Conservation (phyloP, 192 early-diverging fungal species). For the Allomyces javanicus region DNA sequence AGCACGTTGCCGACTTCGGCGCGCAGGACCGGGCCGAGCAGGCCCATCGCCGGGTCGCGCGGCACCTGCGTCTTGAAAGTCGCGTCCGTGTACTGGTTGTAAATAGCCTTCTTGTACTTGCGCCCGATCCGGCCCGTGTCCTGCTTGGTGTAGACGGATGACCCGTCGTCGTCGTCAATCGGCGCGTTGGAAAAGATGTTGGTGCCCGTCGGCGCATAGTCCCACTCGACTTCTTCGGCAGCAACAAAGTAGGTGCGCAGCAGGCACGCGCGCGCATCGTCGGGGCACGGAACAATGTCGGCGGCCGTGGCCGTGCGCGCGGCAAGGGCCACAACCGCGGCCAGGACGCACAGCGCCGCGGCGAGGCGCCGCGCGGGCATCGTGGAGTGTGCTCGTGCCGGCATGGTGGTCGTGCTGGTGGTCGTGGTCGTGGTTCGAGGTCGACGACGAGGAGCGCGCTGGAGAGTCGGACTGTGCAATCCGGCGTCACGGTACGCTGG, state of each 20-base stretch:
- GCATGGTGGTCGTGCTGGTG: too few species aligned
- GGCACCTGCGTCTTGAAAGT: slow-evolving; percentile 8
- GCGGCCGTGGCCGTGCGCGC: too few species aligned
- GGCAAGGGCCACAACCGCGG: too few species aligned
- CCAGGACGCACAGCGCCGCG: too few species aligned
- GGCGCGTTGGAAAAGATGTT: slow-evolving; percentile 15
- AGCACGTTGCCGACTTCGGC: slow-evolving; percentile 17
- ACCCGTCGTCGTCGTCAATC: slow-evolving; percentile 3
- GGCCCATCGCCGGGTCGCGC: slow-evolving; percentile 8
- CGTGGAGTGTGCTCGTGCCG: too few species aligned
- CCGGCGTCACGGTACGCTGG: too few species aligned
- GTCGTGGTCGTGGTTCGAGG: too few species aligned
- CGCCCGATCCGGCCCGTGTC: slow-evolving; percentile 13
- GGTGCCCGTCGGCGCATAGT: slow-evolving; percentile 19
- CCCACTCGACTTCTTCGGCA: slow-evolving; percentile 20
- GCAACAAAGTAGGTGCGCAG: slow-evolving; percentile 17
- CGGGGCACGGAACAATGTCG: too few species aligned
- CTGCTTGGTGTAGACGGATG: slow-evolving; percentile 12
- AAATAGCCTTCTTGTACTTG: slow-evolving; percentile 16
- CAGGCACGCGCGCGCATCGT: slow-evolving; percentile 2
- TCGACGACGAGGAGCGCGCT: too few species aligned
- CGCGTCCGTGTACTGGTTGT: slow-evolving; percentile 15
- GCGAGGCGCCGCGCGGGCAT: too few species aligned
- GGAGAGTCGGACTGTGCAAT: too few species aligned
- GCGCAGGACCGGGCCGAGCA: slow-evolving; percentile 17